These are phyloP conservation scores for Cryptosporidium tyzzeri DNA, from an alignment of 169 alveolate genomes.

Conservation along the genomic window DNA sequence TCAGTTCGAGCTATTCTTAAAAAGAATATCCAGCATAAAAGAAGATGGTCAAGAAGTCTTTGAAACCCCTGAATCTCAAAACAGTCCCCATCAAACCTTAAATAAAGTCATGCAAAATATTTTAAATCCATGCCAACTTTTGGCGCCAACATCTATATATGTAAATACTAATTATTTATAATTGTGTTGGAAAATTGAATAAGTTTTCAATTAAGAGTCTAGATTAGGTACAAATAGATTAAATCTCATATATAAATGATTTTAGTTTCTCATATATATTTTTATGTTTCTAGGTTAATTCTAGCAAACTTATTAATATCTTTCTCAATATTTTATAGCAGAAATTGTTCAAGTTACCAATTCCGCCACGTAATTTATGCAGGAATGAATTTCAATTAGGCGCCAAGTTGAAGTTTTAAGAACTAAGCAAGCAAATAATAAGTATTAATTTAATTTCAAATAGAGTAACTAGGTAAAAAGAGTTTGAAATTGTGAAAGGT, in stretches of 20 bases:
- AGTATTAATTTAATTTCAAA: neutral
- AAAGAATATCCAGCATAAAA: neutral
- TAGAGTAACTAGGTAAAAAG: neutral
- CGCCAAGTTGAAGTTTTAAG: neutral
- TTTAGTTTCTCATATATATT: neutral
- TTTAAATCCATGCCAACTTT: slow-evolving; percentile 20
- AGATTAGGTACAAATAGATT: neutral
- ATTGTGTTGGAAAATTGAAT: neutral
- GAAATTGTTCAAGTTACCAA: neutral
- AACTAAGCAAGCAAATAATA: neutral
- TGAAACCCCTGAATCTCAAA: neutral
- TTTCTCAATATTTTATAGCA: neutral
- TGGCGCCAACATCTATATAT: slow-evolving; percentile 10
- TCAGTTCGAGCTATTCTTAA: neutral
- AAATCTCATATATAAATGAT: neutral
- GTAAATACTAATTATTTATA: neutral
- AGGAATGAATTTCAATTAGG: slow-evolving; percentile 10
- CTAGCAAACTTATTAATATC: too few relatives aligned
- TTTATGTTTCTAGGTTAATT: neutral
- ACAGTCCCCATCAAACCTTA: neutral
- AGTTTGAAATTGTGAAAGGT: neutral
- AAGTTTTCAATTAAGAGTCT: neutral
- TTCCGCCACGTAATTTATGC: slow-evolving; percentile 6
- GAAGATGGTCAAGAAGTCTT: neutral
- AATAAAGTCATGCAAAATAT: slow-evolving; percentile 17